These are phyloP conservation scores for Hanseniaspora singularis DNA, from an alignment of 805 yeast genomes.

Conservation along the genomic window DNA sequence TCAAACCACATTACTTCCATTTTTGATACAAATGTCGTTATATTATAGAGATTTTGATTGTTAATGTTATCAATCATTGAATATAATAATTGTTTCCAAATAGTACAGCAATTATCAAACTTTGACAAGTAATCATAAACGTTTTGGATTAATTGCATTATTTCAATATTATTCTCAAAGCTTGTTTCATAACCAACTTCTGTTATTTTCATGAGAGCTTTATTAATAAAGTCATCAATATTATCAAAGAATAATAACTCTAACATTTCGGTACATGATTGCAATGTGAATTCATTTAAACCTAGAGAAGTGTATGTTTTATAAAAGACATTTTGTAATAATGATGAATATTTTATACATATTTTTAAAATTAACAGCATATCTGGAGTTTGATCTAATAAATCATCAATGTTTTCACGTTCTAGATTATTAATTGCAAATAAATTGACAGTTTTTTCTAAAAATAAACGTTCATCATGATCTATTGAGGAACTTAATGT, in stretches of 20 bases:
- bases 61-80: no score
- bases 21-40: no score
- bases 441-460: not conserved
- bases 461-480: not conserved
- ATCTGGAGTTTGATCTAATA: conserved; percentile 10
- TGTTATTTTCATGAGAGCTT: no score
- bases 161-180: no score
- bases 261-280: not conserved
- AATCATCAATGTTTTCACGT: not conserved
- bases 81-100: no score
- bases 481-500: not conserved
- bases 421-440: conserved; percentile 6
- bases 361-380: not conserved
- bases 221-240: no score
- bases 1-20: no score
- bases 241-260: not conserved
- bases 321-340: not conserved
- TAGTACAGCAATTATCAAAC: no score
- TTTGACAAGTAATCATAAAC: no score
- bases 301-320: not conserved
- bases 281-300: not conserved
- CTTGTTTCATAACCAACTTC: no score
- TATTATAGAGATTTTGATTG: no score
- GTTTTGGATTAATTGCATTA: no score
- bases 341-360: not conserved